These are phyloP conservation scores for Thelonectria rubi DNA, from an alignment of 2,329 filamentous ascomycete species.

Conservation along the genomic window DNA sequence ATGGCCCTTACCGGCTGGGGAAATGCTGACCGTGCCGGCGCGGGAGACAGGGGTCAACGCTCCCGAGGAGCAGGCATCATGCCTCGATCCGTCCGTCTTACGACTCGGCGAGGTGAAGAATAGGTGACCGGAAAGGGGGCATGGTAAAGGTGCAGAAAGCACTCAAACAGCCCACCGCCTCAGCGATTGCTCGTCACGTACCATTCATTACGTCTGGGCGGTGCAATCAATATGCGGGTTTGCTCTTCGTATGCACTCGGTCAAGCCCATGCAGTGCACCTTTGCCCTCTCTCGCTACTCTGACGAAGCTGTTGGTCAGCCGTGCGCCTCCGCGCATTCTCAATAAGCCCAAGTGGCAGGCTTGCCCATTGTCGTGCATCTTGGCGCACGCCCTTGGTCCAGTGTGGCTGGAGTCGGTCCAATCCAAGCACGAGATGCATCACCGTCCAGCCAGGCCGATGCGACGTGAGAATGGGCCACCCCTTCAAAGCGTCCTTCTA, in stretches of 20 bases:
- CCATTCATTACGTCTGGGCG: slow-evolving; percentile 21
- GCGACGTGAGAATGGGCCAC: slow-evolving; percentile 10
- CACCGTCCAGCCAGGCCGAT: slow-evolving; percentile 14
- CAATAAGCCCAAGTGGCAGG: slow-evolving; percentile 20
- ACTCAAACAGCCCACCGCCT: slow-evolving; percentile 26
- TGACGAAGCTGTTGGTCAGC: slow-evolving; percentile 17
- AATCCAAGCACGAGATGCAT: slow-evolving; percentile 20
- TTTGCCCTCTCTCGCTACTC: slow-evolving; percentile 15
- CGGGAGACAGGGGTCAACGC: slow-evolving; percentile 26
- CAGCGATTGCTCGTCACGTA: slow-evolving; percentile 16
- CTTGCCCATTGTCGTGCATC: slow-evolving; percentile 24
- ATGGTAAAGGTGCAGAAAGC: slow-evolving; percentile 15
- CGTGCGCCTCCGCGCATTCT: slow-evolving; percentile 15
- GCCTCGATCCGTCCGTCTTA: slow-evolving; percentile 31
- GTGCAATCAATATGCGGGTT: slow-evolving; percentile 18
- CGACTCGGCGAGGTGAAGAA: slow-evolving; percentile 28
- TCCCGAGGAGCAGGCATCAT: slow-evolving; percentile 25
- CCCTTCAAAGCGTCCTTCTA: slow-evolving; percentile 25
- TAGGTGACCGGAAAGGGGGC: slow-evolving; percentile 22
- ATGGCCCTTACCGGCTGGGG: slow-evolving; percentile 30
- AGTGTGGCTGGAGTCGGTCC: slow-evolving; percentile 27
- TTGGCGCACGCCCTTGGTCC: slow-evolving; percentile 11
- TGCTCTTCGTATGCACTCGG: slow-evolving; percentile 7
- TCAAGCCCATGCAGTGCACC: slow-evolving; percentile 1
- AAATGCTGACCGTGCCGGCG: slow-evolving; percentile 32